Evolutionary conservation across 805 yeast species (phyloP).

Genomic region (Starmera caribaea): DNA sequence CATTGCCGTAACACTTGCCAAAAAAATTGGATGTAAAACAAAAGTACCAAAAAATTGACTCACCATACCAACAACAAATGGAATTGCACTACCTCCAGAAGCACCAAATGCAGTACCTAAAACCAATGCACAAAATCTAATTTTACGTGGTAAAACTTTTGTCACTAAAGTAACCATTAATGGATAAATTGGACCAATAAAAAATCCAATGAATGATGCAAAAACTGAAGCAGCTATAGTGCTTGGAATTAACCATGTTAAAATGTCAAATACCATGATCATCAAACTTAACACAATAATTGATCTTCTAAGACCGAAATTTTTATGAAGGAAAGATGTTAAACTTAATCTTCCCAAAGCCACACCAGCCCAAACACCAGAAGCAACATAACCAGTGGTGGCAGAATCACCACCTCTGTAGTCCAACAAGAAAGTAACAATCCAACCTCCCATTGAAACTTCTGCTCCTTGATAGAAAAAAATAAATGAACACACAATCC

Average conservation of each 20-base stretch:
- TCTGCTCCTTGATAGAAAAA: conserved; percentile 58
- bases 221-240: conserved; percentile 36
- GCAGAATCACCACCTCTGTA: conserved; percentile 34
- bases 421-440: conserved; percentile 45
- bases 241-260: conserved; percentile 40
- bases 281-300: conserved; percentile 24
- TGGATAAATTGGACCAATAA: conserved; percentile 52
- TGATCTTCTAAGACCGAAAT: conserved; percentile 36
- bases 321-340: conserved; percentile 29
- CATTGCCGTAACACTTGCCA: conserved; percentile 27
- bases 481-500: conserved; percentile 43
- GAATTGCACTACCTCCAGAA: conserved; percentile 48
- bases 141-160: conserved; percentile 38
- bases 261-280: conserved; percentile 28
- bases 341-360: conserved; percentile 46
- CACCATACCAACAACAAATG: conserved; percentile 41
- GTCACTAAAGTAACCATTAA: conserved; percentile 36
- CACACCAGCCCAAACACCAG: conserved; percentile 61
- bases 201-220: conserved; percentile 37
- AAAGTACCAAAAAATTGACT: conserved; percentile 36
- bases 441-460: conserved; percentile 58
- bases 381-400: conserved; percentile 45
- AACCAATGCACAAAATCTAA: conserved; percentile 40
- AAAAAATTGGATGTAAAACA: conserved; percentile 39
- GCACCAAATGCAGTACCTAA: conserved; percentile 47